Conservation (phyloP, 2,329 filamentous ascomycete species). For the Neonectria sp. region DNA sequence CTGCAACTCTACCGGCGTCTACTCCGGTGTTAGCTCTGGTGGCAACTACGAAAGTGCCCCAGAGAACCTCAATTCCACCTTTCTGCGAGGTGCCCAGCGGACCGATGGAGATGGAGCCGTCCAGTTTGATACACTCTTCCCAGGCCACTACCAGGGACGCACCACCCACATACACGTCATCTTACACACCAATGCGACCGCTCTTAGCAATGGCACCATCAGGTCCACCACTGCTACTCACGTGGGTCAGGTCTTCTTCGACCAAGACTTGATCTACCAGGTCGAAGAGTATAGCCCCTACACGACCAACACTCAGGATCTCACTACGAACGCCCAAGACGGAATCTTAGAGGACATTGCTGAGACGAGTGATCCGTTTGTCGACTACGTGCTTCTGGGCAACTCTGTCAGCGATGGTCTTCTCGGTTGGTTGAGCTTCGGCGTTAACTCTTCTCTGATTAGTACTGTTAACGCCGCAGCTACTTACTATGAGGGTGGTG, state of each 20-base stretch:
- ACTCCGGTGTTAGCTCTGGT: slow-evolving; percentile 21
- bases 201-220: slow-evolving; percentile 65
- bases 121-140: slow-evolving; percentile 59
- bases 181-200: slow-evolving; percentile 39
- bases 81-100: slow-evolving; percentile 57
- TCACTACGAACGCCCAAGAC: slow-evolving; percentile 66
- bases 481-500: slow-evolving; percentile 20
- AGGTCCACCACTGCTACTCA: slow-evolving; percentile 60
- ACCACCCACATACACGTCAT: slow-evolving; percentile 51
- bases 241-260: slow-evolving; percentile 73
- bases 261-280: slow-evolving; percentile 66
- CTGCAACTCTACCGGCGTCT: slow-evolving; percentile 25
- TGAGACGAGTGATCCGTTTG: slow-evolving; percentile 23
- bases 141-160: slow-evolving; percentile 60
- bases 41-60: slow-evolving; percentile 18
- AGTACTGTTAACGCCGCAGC: slow-evolving; percentile 10
- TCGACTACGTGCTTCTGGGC: slow-evolving; percentile 21
- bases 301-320: slow-evolving; percentile 56
- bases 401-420: slow-evolving; percentile 15
- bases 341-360: slow-evolving; percentile 12
- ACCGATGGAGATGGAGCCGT: slow-evolving; percentile 58
- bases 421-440: slow-evolving; percentile 22
- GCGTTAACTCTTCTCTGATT: slow-evolving; percentile 9
- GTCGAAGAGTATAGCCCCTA: slow-evolving; percentile 64
- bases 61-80: slow-evolving; percentile 50